Evolutionary conservation across 176 grass and related monocot species (phyloP).

Genomic region (Neostapfia colusana): DNA sequence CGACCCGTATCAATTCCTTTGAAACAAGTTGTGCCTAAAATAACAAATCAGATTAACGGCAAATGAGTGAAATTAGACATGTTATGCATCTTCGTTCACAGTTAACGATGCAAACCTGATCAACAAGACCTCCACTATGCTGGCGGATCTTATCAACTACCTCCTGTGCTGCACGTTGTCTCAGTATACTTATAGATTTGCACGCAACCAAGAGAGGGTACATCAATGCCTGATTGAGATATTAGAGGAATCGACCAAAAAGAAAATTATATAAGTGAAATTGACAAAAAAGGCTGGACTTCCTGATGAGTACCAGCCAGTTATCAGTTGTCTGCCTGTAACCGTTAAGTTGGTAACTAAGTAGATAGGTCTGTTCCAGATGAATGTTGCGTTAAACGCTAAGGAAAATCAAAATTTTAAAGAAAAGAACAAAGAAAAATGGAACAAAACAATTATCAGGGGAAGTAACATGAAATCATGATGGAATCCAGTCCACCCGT

Average conservation of each 20-base stretch:
- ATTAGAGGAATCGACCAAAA: slow-evolving; percentile 15
- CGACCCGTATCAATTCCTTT: slow-evolving; percentile 93
- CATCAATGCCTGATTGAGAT: slow-evolving; percentile 83
- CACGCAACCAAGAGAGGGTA: slow-evolving; percentile 97
- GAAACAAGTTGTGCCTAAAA: slow-evolving; percentile 93
- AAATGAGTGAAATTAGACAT: slow-evolving; percentile 26
- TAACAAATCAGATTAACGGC: neutral
- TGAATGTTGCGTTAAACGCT: neutral
- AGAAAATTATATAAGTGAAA: slow-evolving; percentile 21
- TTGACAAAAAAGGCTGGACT: slow-evolving; percentile 1
- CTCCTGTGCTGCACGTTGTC: slow-evolving; percentile 83
- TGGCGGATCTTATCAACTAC: slow-evolving; percentile 97
- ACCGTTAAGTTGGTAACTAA: neutral
- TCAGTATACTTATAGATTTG: slow-evolving; percentile 95
- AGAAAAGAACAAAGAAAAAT: neutral
- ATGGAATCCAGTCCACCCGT: neutral
- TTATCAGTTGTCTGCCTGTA: neutral
- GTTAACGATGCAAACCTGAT: slow-evolving; percentile 59
- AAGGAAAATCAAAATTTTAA: neutral
- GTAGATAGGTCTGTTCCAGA: slow-evolving; percentile 17
- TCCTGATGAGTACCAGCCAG: neutral
- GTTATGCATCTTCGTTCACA: slow-evolving; percentile 9
- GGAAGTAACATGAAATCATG: neutral
- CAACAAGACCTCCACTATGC: slow-evolving; percentile 90
- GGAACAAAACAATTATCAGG: slow-evolving; percentile 10